Conservation (phyloP, 306 rosid genomes). For the Delonix regia region DNA sequence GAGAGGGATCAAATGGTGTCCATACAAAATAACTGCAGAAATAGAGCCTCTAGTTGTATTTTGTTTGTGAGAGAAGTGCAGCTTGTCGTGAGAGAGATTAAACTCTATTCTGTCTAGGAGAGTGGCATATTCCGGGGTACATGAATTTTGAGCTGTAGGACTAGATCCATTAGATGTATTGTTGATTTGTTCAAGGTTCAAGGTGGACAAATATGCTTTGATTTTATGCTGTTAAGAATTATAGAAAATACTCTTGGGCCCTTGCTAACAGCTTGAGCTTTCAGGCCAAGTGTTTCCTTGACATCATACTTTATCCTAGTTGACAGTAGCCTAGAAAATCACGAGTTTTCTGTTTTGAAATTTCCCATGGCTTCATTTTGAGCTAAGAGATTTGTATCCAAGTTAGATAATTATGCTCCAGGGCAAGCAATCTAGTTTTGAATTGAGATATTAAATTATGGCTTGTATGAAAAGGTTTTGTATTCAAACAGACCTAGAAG, state of each 20-base stretch:
- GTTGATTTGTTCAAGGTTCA: constrained; percentile 25
- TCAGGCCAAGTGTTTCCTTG: neutral
- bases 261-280: neutral
- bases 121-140: neutral
- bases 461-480: constrained; percentile 2
- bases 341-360: neutral
- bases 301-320: constrained; percentile 18
- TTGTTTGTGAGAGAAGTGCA: too few relatives aligned
- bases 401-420: neutral
- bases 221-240: neutral
- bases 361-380: neutral
- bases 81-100: too few relatives aligned
- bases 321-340: constrained; percentile 23
- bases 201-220: constrained; percentile 3
- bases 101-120: too few relatives aligned
- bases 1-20: too few relatives aligned
- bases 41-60: too few relatives aligned
- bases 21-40: too few relatives aligned
- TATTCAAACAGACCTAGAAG: constrained; percentile 11
- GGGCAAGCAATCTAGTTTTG: neutral
- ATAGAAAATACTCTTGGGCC: neutral
- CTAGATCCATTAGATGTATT: constrained; percentile 2
- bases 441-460: neutral
- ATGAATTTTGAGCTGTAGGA: constrained; percentile 18
- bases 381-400: neutral